phyloP scores from a whole-genome alignment of 2,329 filamentous ascomycete genomes.

The Cercospora beticola region DNA sequence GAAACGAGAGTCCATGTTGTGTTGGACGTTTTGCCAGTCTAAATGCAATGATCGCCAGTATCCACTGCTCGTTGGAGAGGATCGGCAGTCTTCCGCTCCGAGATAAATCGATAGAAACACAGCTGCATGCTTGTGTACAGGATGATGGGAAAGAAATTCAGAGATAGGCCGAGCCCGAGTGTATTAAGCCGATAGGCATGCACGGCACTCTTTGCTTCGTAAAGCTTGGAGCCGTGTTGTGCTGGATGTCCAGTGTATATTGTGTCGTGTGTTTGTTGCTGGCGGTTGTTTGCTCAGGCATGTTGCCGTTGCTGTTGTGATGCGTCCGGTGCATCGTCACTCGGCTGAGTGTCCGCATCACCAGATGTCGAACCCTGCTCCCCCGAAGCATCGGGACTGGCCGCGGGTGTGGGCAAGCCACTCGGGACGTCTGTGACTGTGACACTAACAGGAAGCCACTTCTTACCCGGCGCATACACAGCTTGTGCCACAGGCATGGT shows the following conservation, averaged over 20 bases:
- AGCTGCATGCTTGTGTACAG: background rate
- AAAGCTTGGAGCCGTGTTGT: background rate
- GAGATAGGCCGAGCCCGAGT: background rate
- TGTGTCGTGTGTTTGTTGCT: background rate
- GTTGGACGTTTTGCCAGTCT: background rate
- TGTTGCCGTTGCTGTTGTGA: constrained; percentile 19
- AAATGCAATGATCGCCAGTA: background rate
- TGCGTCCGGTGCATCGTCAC: constrained; percentile 17
- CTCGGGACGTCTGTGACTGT: constrained; percentile 32
- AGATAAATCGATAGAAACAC: constrained; percentile 47
- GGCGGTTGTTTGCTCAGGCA: constrained; percentile 4
- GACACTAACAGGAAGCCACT: constrained; percentile 34
- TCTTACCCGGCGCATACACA: constrained; percentile 33
- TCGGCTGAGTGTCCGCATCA: constrained; percentile 7
- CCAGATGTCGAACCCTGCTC: constrained; percentile 3
- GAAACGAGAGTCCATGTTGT: background rate
- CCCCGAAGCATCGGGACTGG: constrained; percentile 14
- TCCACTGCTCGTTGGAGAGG: background rate
- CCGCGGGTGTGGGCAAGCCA: constrained; percentile 26
- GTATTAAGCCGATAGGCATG: background rate
- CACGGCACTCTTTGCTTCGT: background rate
- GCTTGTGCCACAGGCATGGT: constrained; percentile 35
- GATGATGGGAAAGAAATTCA: background rate
- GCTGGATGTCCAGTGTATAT: background rate
- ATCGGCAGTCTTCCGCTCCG: background rate